Evolutionary conservation across 345 rosid species (phyloP), one percentile per base, ranked within the genome.

Genomic region (Lepidium africanum): DNA sequence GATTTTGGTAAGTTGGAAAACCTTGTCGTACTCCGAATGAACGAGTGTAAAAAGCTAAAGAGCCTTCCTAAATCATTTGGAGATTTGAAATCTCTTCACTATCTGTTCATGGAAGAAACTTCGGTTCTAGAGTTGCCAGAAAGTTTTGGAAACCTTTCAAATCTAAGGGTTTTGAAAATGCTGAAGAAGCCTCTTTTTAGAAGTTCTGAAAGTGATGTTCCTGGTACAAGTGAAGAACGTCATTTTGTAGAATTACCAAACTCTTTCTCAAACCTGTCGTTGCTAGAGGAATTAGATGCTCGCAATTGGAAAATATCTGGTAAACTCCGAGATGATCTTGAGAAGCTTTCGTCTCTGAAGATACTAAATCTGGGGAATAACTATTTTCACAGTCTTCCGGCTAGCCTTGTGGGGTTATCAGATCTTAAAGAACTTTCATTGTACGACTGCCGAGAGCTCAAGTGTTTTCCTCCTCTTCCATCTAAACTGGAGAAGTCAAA

Each of bases 391-490:
- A 68, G 70, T 13, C 70, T 74, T 43, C 70, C 78, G 0, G 1
- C 58, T 46, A 62, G 78, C 25, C 65, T 75, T 13, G 0, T 2
- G 41, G 61, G 55, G 39, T 57, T 75, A 62, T n/a, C 66, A 6
- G 33, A 6, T 30, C 33, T 30, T 6, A 30, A 30, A 56, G 10
- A 69, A 12, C 71, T 75, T 47, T 69, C 1, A 10, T 55, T 75
- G 47, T 48, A 49, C 11, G 75, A 75, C 49, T 75, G 78, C n/a
- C 70, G 10, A 75, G 78, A 75, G 70, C 78, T 75, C 32, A 55
- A 0, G 50, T 15, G 48, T 64, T 50, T 76, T 25, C 79, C 79
- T 0, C 65, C 61, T 49, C 79, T 76, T 50, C 75, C 79, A 0
- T 49, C 47, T 2, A 63, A 42, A 0, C 54, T 76, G 67, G 51